Conservation (phyloP, 192 early-diverging fungal species). For the Entophlyctis helioformis region DNA sequence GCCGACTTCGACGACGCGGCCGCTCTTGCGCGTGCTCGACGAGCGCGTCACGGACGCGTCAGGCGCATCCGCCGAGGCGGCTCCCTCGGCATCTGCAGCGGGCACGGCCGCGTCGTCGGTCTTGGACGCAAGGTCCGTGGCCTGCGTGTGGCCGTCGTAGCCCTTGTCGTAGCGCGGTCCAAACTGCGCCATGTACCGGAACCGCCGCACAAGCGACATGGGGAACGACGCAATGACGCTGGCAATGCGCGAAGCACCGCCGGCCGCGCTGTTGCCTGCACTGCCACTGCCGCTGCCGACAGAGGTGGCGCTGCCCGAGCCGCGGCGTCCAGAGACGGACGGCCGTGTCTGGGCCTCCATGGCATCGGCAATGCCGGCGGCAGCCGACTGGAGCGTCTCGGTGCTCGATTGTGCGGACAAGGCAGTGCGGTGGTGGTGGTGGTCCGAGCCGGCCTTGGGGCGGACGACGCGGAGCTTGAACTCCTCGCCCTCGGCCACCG, state of each 20-base stretch:
- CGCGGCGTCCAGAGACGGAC: slow-evolving; percentile 55
- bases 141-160: slow-evolving; percentile 8
- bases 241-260: slow-evolving; percentile 6
- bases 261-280: too few species aligned
- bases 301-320: too few species aligned
- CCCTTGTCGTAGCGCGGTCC: slow-evolving; percentile 24
- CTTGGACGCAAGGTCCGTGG: not conserved
- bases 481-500: slow-evolving; percentile 4
- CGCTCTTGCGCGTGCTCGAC: too few species aligned
- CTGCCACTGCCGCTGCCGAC: too few species aligned
- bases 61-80: too few species aligned
- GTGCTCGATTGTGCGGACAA: slow-evolving; percentile 77
- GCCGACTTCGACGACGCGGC: too few species aligned
- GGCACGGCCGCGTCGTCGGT: too few species aligned
- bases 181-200: slow-evolving; percentile 21
- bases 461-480: slow-evolving; percentile 28
- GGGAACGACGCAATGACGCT: slow-evolving; percentile 24
- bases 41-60: too few species aligned
- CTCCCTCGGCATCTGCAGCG: not conserved
- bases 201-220: slow-evolving; percentile 17
- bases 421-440: too few species aligned
- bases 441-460: too few species aligned
- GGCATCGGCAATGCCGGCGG: not conserved
- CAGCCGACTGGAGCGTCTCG: not conserved
- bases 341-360: not conserved